A percentile compares a stretch with the other conserved stretches of the same genome.
Evolutionary conservation across 371 early-diverging fungal genomes (phyloP).

Genomic region (Syncephalastrum contaminatum): DNA sequence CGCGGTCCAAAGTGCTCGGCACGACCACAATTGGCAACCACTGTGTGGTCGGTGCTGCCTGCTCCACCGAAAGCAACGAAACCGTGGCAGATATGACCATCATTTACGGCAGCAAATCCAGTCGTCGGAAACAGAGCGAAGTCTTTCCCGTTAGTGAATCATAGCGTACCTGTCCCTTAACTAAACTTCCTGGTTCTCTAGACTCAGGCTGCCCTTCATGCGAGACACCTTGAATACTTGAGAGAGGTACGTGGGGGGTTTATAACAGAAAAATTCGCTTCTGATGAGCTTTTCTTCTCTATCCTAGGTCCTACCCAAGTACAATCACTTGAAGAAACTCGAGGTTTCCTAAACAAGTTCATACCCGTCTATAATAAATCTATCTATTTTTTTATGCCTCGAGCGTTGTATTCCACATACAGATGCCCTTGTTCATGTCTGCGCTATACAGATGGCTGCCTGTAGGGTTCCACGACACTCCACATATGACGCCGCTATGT

Average conservation of each 20-base stretch:
- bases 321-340: slow-evolving; percentile 57
- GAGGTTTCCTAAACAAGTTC: slow-evolving; percentile 11
- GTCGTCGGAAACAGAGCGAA: slow-evolving; percentile 55
- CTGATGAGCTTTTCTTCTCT: background rate
- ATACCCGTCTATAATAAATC: too few species aligned
- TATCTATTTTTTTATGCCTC: background rate
- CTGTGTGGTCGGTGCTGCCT: slow-evolving; percentile 74
- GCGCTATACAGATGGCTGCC: slow-evolving; percentile 68
- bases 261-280: background rate
- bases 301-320: slow-evolving; percentile 57
- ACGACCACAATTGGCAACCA: slow-evolving; percentile 68
- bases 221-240: slow-evolving; percentile 75
- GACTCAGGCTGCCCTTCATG: slow-evolving; percentile 61
- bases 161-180: too few species aligned
- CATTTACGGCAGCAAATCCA: slow-evolving; percentile 63
- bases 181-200: too few species aligned
- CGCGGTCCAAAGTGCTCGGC: slow-evolving; percentile 58
- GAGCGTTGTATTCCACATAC: slow-evolving; percentile 56
- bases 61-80: slow-evolving; percentile 66
- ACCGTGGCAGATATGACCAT: slow-evolving; percentile 64
- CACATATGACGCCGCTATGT: slow-evolving; percentile 46
- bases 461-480: slow-evolving; percentile 67
- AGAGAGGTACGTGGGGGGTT: slow-evolving; percentile 34
- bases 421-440: slow-evolving; percentile 68
- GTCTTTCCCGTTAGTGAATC: slow-evolving; percentile 18